phyloP scores from a whole-genome alignment of 179 eudicot species.

The Beta lomatogona region DNA sequence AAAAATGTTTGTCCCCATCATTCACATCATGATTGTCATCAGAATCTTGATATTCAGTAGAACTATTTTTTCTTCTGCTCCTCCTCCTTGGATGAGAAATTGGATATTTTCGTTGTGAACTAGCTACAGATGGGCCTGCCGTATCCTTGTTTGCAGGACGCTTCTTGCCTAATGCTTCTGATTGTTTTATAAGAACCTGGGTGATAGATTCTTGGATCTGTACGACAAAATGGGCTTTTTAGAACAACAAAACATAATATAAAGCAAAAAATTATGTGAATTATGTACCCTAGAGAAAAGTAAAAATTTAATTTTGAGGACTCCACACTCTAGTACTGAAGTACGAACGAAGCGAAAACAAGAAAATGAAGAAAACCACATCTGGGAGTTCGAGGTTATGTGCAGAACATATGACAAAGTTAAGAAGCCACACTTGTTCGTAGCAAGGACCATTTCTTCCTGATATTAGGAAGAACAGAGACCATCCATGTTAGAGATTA shows the following conservation, averaged over 20 bases:
- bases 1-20: constrained; percentile 44
- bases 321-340: neutral
- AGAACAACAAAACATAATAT: constrained; percentile 9
- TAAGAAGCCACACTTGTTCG: neutral
- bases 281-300: neutral
- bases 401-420: neutral
- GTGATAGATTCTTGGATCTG: constrained; percentile 50
- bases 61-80: constrained; percentile 35
- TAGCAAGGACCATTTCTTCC: neutral
- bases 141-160: constrained; percentile 29
- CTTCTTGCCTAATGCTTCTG: constrained; percentile 46
- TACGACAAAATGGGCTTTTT: constrained; percentile 15
- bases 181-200: constrained; percentile 35
- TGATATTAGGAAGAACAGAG: neutral
- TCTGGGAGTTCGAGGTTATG: neutral
- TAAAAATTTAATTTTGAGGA: neutral
- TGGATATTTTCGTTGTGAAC: constrained; percentile 23
- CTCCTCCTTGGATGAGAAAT: constrained; percentile 28
- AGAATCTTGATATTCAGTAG: constrained; percentile 28
- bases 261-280: neutral
- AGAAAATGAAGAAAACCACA: neutral
- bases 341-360: neutral
- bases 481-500: neutral
- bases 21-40: constrained; percentile 47
- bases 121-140: constrained; percentile 30